Evolutionary conservation across 805 yeast genomes (phyloP).

Genomic region (Candida arabinofermentans): DNA sequence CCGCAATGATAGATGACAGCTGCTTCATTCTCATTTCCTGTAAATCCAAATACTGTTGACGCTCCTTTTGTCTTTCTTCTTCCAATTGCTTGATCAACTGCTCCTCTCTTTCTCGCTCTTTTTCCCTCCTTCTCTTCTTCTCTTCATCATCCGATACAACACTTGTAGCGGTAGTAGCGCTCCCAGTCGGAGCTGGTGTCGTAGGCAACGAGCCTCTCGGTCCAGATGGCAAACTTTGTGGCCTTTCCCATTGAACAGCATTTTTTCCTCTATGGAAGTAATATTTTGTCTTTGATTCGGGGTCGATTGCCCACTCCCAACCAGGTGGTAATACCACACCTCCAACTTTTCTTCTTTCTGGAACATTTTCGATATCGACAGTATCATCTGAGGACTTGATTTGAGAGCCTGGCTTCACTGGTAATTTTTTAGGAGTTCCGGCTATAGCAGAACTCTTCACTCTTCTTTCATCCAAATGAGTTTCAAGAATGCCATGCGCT

Average conservation of each 20-base stretch:
- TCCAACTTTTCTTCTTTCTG: slow-evolving; percentile 18
- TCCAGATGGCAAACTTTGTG: slow-evolving; percentile 30
- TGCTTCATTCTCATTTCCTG: slow-evolving; percentile 23
- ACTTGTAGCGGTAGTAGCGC: background rate
- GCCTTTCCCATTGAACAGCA: slow-evolving; percentile 59
- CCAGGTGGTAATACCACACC: slow-evolving; percentile 50
- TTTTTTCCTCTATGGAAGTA: slow-evolving; percentile 50
- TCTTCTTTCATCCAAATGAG: slow-evolving; percentile 23
- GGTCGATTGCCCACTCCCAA: slow-evolving; percentile 59
- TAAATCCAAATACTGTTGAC: slow-evolving; percentile 22
- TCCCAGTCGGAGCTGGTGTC: background rate
- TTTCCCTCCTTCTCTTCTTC: slow-evolving; percentile 23
- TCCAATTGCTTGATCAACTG: slow-evolving; percentile 27
- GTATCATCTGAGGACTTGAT: slow-evolving; percentile 3
- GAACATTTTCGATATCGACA: background rate
- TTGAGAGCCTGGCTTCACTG: slow-evolving; percentile 1
- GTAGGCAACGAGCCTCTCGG: slow-evolving; percentile 7
- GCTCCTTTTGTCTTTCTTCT: slow-evolving; percentile 33
- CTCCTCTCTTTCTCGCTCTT: slow-evolving; percentile 28
- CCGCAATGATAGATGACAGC: slow-evolving; percentile 26
- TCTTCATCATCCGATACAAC: slow-evolving; percentile 18
- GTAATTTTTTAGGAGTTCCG: slow-evolving; percentile 1
- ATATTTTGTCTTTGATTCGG: slow-evolving; percentile 41
- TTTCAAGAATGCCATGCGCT: background rate
- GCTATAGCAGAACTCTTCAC: slow-evolving; percentile 8